Base-by-base conservation (phyloP, 2,329 filamentous ascomycete genomes). In the Diaporthe longicolla region DNA sequence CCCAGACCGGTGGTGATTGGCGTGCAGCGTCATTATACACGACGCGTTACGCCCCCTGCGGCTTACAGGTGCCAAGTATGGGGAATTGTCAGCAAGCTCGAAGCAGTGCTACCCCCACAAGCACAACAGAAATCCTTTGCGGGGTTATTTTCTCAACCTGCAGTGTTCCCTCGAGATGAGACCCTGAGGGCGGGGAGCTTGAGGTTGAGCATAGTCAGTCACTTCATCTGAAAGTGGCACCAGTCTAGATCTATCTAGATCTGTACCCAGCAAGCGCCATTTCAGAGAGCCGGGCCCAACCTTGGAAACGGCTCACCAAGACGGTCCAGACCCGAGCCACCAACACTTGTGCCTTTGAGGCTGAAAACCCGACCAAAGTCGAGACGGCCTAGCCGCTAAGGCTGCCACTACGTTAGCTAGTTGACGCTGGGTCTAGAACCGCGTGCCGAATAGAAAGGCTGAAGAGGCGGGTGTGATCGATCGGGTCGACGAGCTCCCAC, bases 371-470 rank as follows among this genome's bases (percentile, higher is more conserved):
- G 63, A 68, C 63, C 32, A 37, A 15, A 40, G 45, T 26, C 48
- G 63, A 54, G 63, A 68, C 63, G 63, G 63, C 63, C 32, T 21
- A 68, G 63, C 63, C 63, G 48, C 63, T 29, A 68, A 54, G 21
- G n/a, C 48, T 68, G 6, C 13, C 48, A 40, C 63, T 40, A 68
- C 52, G 29, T 21, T 54, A 52, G 63, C n/a, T 68, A 26, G 48
- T 26, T 37, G 15, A 48, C 59, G 59, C 59, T 45, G 63, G 29
- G 50, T 17, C 48, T 54, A 52, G 32, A 15, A 32, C 32, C 26
- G 9, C 21, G 7, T 37, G 13, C 43, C 43, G 26, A 65, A 65
- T 65, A 50, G 21, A 40, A 17, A 54, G 48, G 15, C 21, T 40
- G 15, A 40, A 54, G 48, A 54, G 48, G 48, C 29, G 26, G 21